Conservation (phyloP, 192 early-diverging fungal species). For the Dissophora globulifera region DNA sequence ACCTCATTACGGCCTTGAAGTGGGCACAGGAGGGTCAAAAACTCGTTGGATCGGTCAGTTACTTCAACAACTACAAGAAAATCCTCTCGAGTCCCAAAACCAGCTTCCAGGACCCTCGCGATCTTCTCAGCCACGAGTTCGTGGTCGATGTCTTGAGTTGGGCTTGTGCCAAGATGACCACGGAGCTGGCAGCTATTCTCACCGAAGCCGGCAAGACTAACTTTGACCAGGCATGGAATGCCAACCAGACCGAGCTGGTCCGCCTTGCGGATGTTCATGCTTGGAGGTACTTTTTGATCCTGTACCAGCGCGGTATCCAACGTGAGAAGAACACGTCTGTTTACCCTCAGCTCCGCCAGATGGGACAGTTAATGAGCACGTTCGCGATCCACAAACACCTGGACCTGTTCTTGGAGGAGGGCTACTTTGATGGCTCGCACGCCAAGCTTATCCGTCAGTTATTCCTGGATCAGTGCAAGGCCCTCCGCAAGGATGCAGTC, state of each 20-base stretch:
- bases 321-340: slow-evolving; percentile 45
- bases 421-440: slow-evolving; percentile 59
- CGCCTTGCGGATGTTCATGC: slow-evolving; percentile 53
- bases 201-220: slow-evolving; percentile 25
- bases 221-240: slow-evolving; percentile 45
- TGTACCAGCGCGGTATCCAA: slow-evolving; percentile 36
- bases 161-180: slow-evolving; percentile 54
- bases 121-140: slow-evolving; percentile 51
- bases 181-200: slow-evolving; percentile 18
- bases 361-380: slow-evolving; percentile 58
- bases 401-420: slow-evolving; percentile 60
- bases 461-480: slow-evolving; percentile 56
- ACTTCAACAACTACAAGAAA: slow-evolving; percentile 53
- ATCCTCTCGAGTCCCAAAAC: slow-evolving; percentile 36
- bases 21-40: slow-evolving; percentile 42
- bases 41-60: slow-evolving; percentile 51
- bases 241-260: slow-evolving; percentile 48
- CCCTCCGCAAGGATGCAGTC: slow-evolving; percentile 60
- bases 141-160: slow-evolving; percentile 54
- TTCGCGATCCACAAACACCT: slow-evolving; percentile 55
- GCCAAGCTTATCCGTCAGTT: slow-evolving; percentile 51
- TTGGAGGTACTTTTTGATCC: slow-evolving; percentile 48
- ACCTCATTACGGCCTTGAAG: slow-evolving; percentile 50
- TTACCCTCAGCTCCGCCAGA: slow-evolving; percentile 50
- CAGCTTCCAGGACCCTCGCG: slow-evolving; percentile 46